Conservation (phyloP, 208 protist genomes). For the Wallacemonas collosoma region DNA sequence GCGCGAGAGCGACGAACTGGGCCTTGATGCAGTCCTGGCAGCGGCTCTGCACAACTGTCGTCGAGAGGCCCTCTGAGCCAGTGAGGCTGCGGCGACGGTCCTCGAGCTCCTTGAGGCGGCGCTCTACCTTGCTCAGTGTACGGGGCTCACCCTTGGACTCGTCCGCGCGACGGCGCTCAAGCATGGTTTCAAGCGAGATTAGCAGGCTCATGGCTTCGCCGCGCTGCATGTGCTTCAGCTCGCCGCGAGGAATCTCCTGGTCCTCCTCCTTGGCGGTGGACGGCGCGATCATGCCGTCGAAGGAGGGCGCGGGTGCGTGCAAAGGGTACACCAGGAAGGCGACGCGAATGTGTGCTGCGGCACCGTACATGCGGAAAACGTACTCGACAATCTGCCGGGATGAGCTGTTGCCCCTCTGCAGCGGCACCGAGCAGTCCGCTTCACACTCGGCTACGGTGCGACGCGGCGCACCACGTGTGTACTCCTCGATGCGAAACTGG, state of each 20-base stretch:
- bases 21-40: conserved; percentile 55
- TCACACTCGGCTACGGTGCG: conserved; percentile 67
- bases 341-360: conserved; percentile 59
- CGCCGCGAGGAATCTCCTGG: conserved; percentile 22
- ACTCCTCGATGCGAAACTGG: conserved; percentile 83
- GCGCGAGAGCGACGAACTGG: conserved; percentile 71
- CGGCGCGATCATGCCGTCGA: conserved; percentile 53
- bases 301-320: conserved; percentile 50
- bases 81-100: conserved; percentile 57
- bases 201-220: conserved; percentile 82
- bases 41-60: conserved; percentile 48
- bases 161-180: conserved; percentile 58
- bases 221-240: conserved; percentile 59
- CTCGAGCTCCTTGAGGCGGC: conserved; percentile 60
- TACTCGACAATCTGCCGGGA: conserved; percentile 20
- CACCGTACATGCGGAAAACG: conserved; percentile 69
- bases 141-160: conserved; percentile 25
- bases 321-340: conserved; percentile 78
- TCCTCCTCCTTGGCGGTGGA: conserved; percentile 15
- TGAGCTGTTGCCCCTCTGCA: conserved; percentile 28
- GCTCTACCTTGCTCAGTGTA: conserved; percentile 38
- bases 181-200: conserved; percentile 78
- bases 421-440: conserved; percentile 65
- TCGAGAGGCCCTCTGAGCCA: conserved; percentile 65
- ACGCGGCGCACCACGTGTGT: conserved; percentile 64